Base-by-base conservation (phyloP, 495 filamentous ascomycete species). In the Penicillium verhagenii region DNA sequence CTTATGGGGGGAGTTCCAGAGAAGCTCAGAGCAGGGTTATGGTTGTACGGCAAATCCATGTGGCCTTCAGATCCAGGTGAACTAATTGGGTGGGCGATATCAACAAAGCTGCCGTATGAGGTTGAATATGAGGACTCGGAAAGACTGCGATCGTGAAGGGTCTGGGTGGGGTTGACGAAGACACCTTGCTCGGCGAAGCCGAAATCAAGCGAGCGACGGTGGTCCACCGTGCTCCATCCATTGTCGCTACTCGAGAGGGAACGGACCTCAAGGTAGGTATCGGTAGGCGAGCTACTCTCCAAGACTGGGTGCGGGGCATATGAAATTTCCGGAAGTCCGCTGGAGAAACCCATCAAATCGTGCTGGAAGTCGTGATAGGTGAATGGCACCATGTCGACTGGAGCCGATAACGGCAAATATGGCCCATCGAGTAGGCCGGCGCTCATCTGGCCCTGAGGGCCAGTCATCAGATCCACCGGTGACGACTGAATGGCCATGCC, bases 161-260 rank as follows among this genome's bases (percentile, higher is more conserved):
- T 91, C 68, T 95, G 87, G 53, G 84, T 82, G 2, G 92, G 92
- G 66, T 95, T 94, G 73, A 92, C 91, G 53, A 95, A 90, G 50
- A 88, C 82, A 26, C 74, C 71, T 43, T 72, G 70, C 43, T 82
- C 74, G 13, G 79, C 74, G 65, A 72, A 81, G 6, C 76, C 72
- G 53, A 80, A 73, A 59, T 78, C 68, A 68, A 83, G 58, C 66
- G 85, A 65, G 69, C 79, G 65, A 63, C 77, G 77, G 52, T 81
- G 77, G 55, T 93, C 88, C 16, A 94, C 82, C 20, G 82, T 79
- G 42, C 79, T 82, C 92, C 91, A 96, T 35, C 89, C 90, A 66
- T 90, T 88, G 57, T 95, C 91, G 68, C 89, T 92, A 56, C 83
- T 82, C 10, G 89, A 90, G 57, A 94, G 73, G 13, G 92, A 96